Base-by-base conservation (phyloP, 2,329 filamentous ascomycete species). In the Trichoderma cornu-damae region DNA sequence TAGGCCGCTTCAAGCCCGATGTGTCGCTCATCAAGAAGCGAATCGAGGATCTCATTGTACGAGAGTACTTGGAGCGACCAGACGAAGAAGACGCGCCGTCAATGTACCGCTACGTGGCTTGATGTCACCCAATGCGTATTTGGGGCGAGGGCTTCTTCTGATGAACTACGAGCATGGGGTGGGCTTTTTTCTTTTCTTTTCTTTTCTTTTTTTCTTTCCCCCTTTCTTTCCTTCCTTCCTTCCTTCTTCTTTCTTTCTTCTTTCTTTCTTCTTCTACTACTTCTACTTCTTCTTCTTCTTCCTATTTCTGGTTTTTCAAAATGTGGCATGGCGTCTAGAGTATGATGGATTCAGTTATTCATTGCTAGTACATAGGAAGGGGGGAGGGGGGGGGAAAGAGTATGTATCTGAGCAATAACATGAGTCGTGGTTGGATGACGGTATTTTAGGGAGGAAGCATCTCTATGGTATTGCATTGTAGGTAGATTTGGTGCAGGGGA, bases 1-100 rank as follows among this genome's bases (percentile, higher is more conserved):
- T 77, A 0, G 73, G 76, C 50, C 85, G 87, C 42, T 93, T 93
- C 77, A 87, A 84, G 66, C 89, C 89, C 0, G 88, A 92, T 57
- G 79, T 92, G 34, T 77, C 79, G 28, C 84, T 92, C 73, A 86
- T 93, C 73, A 93, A 93, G 78, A 86, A 84, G 69, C 84, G 85
- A n/a, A 87, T 93, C 59, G 89, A 92, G 69, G 85, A 85, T 61
- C 75, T 93, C 49, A 89, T 93, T 50, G 81, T 84, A 60, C 79
- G 88, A 60, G 89, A 93, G 67, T 93, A 92, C 63, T 75, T 93
- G 18, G 88, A 91, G 73, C 82, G 89, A 3, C 70, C 72, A 5
- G 79, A 88, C 12, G 88, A 90, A 44, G 85, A 84, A 8, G 79
- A 77, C n/a, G 79, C 79, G 28, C 72, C 82, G 5, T 81, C 87